These are phyloP conservation scores for Primulina huaijiensis DNA, from an alignment of 257 asterid genomes.

Conservation along the genomic window DNA sequence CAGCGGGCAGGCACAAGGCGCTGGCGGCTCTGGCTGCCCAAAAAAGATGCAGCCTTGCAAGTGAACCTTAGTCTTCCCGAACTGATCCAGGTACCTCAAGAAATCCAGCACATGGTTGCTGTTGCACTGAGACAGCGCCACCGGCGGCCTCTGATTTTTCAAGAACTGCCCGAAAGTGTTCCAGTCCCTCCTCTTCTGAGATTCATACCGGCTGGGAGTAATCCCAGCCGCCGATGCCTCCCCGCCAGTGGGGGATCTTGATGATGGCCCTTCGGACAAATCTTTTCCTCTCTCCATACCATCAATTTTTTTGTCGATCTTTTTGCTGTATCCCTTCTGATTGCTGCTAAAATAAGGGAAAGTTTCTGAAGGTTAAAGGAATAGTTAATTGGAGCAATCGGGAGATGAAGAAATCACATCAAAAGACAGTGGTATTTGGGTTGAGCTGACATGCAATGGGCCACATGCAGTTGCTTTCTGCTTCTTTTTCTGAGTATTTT, in stretches of 20 bases:
- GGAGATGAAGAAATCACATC: conserved; percentile 46
- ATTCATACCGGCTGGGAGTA: conserved; percentile 60
- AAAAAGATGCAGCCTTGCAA: conserved; percentile 66
- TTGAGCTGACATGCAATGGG: conserved; percentile 75
- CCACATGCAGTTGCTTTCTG: conserved; percentile 58
- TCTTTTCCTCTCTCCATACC: conserved; percentile 38
- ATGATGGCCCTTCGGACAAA: conserved; percentile 47
- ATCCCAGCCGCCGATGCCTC: conserved; percentile 6
- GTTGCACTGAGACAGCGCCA: conserved; percentile 47
- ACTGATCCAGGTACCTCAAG: conserved; percentile 62
- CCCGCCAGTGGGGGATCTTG: conserved; percentile 39
- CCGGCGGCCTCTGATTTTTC: conserved; percentile 58
- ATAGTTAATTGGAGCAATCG: conserved; percentile 22
- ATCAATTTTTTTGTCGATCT: conserved; percentile 1
- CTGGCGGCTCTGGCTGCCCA: conserved; percentile 82
- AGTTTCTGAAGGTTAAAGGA: conserved; percentile 34
- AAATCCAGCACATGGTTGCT: conserved; percentile 68
- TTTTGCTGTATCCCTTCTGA: conserved; percentile 3
- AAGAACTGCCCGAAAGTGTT: conserved; percentile 79
- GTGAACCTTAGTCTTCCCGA: conserved; percentile 81
- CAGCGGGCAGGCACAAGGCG: conserved; percentile 68
- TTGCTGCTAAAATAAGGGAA: conserved; percentile 41
- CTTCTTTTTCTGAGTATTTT: conserved; percentile 16
- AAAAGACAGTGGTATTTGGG: conserved; percentile 23
- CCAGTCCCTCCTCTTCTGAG: conserved; percentile 80